Conservation (phyloP, 2,329 filamentous ascomycete genomes). For the Niveomyces coronatus region DNA sequence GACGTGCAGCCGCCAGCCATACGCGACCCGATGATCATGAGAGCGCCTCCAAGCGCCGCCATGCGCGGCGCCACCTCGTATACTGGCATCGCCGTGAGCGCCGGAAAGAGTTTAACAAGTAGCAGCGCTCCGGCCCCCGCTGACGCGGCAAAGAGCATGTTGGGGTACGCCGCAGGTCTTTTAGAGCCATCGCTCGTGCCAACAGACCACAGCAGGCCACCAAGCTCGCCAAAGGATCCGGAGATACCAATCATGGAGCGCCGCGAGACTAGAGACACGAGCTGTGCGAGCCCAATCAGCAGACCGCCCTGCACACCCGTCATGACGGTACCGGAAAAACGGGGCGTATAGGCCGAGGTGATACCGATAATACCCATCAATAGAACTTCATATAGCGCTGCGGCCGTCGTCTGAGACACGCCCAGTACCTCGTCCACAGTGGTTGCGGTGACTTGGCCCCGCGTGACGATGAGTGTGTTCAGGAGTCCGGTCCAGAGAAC, state of each 20-base stretch:
- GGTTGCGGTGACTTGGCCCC: slow-evolving; percentile 17
- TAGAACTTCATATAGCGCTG: slow-evolving; percentile 33
- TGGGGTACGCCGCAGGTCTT: slow-evolving; percentile 22
- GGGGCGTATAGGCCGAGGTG: slow-evolving; percentile 23
- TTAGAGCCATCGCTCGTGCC: slow-evolving; percentile 17
- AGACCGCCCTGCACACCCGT: slow-evolving; percentile 45
- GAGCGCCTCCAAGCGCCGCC: slow-evolving; percentile 42
- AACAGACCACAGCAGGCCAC: slow-evolving; percentile 40
- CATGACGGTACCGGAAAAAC: slow-evolving; percentile 21
- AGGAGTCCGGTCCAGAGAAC: slow-evolving; percentile 39
- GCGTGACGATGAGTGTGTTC: slow-evolving; percentile 22
- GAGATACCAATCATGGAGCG: slow-evolving; percentile 50
- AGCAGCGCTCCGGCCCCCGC: slow-evolving; percentile 36
- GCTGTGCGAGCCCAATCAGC: slow-evolving; percentile 47
- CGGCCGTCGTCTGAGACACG: slow-evolving; percentile 23
- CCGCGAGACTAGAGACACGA: slow-evolving; percentile 43
- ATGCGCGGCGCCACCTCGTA: slow-evolving; percentile 25
- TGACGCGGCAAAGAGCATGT: slow-evolving; percentile 43
- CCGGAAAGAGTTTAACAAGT: slow-evolving; percentile 23
- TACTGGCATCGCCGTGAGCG: slow-evolving; percentile 16
- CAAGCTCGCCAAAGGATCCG: slow-evolving; percentile 49
- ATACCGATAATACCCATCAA: slow-evolving; percentile 31
- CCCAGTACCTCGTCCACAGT: slow-evolving; percentile 32
- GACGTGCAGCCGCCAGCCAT: slow-evolving; percentile 58
- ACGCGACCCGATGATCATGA: slow-evolving; percentile 50